Conservation (phyloP, 805 yeast species). For the Naumovozyma baii region DNA sequence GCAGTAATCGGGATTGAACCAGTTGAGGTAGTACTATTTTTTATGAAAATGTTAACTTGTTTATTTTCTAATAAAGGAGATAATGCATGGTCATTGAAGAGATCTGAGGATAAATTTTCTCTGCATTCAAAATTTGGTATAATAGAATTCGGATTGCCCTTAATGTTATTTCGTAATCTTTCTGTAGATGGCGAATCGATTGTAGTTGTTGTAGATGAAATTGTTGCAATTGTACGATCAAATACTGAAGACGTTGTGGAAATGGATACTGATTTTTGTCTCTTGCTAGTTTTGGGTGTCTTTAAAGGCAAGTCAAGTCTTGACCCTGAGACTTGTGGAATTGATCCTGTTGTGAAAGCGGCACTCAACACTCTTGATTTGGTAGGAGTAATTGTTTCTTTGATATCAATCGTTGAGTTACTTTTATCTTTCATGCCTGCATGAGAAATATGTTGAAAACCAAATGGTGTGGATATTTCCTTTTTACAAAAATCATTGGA, state of each 20-base stretch:
- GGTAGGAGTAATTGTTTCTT: neutral
- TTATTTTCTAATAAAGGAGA: no score
- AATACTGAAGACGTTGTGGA: neutral
- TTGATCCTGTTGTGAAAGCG: conserved; percentile 10
- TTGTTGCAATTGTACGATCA: neutral
- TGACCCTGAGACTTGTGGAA: conserved; percentile 1
- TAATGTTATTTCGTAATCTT: no score
- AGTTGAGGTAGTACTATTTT: no score
- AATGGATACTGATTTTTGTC: neutral
- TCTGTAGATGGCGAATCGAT: no score
- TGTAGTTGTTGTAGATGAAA: neutral
- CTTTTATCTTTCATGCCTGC: neutral
- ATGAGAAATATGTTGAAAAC: conserved; percentile 1
- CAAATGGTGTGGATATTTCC: conserved; percentile 5
- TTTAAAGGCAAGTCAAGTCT: no score
- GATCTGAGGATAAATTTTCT: no score
- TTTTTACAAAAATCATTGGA: no score
- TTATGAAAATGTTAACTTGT: no score
- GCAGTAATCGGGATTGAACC: neutral
- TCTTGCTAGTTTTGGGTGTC: neutral
- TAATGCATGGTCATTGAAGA: no score
- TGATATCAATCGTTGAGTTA: neutral
- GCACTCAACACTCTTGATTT: conserved; percentile 2
- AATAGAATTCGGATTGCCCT: no score
- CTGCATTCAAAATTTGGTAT: no score